Evolutionary conservation across 139 green algal genomes (phyloP).

Genomic region (Chlorella ohadii): DNA sequence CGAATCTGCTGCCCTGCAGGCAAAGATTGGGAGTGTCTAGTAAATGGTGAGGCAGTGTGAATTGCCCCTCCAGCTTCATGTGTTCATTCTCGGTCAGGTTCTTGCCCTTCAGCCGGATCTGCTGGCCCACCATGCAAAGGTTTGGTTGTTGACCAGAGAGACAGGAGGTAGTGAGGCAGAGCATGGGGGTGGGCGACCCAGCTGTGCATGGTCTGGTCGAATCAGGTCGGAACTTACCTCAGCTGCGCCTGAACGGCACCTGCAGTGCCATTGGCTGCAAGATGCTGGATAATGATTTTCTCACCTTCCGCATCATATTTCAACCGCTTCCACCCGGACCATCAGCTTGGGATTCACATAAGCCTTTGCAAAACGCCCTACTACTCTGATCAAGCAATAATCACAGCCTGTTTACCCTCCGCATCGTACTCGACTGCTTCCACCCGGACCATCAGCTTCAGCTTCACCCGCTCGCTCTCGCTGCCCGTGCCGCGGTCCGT

Average conservation of each 20-base stretch:
- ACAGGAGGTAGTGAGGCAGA: no score
- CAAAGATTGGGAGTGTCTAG: no score
- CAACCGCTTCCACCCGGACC: slow-evolving; percentile 78
- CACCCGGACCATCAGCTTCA: slow-evolving; percentile 84
- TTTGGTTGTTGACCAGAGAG: no score
- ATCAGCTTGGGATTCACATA: slow-evolving; percentile 74
- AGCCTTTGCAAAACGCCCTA: neutral
- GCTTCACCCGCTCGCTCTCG: slow-evolving; percentile 81
- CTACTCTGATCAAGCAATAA: neutral
- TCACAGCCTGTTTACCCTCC: slow-evolving; percentile 61
- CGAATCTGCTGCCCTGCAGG: slow-evolving; percentile 66
- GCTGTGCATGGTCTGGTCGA: no score
- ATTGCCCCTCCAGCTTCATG: no score
- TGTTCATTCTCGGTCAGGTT: slow-evolving; percentile 87
- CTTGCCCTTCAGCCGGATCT: slow-evolving; percentile 70
- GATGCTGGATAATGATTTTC: no score
- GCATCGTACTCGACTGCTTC: slow-evolving; percentile 89
- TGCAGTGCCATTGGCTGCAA: no score
- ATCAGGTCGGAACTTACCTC: no score
- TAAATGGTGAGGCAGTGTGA: no score
- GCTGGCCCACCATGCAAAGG: slow-evolving; percentile 49
- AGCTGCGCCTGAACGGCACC: no score
- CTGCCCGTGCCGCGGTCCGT: slow-evolving; percentile 61
- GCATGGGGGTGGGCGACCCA: no score
- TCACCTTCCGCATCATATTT: slow-evolving; percentile 90